phyloP scores from a whole-genome alignment of 2,329 filamentous ascomycete genomes.

The Nemania abortiva region DNA sequence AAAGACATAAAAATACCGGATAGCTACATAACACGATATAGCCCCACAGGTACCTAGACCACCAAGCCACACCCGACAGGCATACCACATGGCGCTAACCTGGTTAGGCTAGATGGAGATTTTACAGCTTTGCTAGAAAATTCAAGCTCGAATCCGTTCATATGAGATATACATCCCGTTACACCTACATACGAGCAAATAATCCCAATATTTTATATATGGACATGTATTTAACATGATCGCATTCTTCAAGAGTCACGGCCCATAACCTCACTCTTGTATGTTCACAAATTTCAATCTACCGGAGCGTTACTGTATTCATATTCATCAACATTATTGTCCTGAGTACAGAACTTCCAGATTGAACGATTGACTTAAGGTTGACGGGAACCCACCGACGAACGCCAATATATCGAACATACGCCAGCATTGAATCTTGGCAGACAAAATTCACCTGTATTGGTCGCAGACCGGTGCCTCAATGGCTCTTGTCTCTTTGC shows the following conservation, averaged over 20 bases:
- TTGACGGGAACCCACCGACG: not conserved
- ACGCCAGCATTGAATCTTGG: not conserved
- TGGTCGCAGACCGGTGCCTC: not conserved
- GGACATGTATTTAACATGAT: conserved; percentile 4
- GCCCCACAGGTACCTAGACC: no score
- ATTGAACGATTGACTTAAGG: not conserved
- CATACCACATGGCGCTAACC: not conserved
- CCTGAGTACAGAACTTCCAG: not conserved
- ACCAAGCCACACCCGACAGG: no score
- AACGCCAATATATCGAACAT: not conserved
- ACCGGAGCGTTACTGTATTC: not conserved
- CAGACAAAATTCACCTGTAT: not conserved
- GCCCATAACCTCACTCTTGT: not conserved
- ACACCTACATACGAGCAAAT: not conserved
- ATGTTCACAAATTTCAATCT: not conserved
- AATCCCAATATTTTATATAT: not conserved
- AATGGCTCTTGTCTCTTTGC: conserved; percentile 56
- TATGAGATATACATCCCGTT: not conserved
- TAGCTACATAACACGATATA: no score
- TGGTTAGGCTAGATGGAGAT: not conserved
- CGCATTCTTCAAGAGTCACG: not conserved
- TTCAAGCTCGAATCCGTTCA: conserved; percentile 15
- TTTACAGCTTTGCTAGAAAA: conserved; percentile 9
- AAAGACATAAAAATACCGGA: not conserved
- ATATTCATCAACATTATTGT: not conserved